These are phyloP conservation scores for Pseudogymnoascus sp. DNA, from an alignment of 2,329 filamentous ascomycete genomes.

Conservation along the genomic window DNA sequence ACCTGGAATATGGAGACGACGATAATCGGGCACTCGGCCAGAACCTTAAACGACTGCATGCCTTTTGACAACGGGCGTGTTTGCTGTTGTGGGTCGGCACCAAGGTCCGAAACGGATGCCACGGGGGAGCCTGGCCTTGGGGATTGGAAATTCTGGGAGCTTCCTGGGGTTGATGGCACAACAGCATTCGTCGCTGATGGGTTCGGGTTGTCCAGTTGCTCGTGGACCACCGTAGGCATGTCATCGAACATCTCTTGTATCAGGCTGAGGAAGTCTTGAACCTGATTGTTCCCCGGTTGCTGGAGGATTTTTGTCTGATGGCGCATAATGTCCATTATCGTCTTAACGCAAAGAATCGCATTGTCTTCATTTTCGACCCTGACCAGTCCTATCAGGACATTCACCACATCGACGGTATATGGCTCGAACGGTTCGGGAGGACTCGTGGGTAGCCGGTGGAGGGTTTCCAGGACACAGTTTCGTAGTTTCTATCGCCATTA, in stretches of 20 bases:
- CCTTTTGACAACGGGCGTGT: conserved; percentile 76
- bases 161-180: conserved; percentile 58
- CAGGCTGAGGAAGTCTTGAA: conserved; percentile 81
- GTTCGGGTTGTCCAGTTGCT: conserved; percentile 79
- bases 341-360: conserved; percentile 96
- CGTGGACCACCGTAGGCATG: conserved; percentile 88
- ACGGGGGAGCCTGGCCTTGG: conserved; percentile 86
- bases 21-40: conserved; percentile 96
- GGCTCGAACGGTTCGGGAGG: conserved; percentile 76
- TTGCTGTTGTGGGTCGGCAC: conserved; percentile 71
- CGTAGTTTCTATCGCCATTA: conserved; percentile 61
- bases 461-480: conserved; percentile 86
- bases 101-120: conserved; percentile 71
- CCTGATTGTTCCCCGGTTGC: conserved; percentile 46
- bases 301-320: conserved; percentile 77
- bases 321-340: conserved; percentile 91
- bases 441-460: conserved; percentile 72
- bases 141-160: conserved; percentile 67
- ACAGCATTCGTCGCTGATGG: conserved; percentile 44
- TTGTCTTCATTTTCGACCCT: conserved; percentile 96
- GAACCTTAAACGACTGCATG: conserved; percentile 98
- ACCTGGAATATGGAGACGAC: conserved; percentile 97
- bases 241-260: conserved; percentile 95
- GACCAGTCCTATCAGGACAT: conserved; percentile 81
- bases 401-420: conserved; percentile 80